Evolutionary conservation across 2,329 filamentous ascomycete genomes (phyloP).

Genomic region (Exophiala alcalophila): DNA sequence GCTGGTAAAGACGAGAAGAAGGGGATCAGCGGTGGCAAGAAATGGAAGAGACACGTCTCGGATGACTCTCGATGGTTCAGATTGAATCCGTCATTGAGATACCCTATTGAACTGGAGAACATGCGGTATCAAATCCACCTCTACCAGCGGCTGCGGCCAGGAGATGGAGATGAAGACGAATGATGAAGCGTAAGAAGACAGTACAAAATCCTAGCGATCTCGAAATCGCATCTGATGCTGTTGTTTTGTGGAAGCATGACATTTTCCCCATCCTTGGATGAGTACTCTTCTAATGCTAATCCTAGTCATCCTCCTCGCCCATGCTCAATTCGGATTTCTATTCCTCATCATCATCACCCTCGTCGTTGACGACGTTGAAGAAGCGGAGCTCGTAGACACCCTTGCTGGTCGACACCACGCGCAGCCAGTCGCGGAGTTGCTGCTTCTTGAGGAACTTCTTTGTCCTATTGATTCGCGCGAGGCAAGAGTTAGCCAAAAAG

Average conservation of each 20-base stretch:
- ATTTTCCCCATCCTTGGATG: no score
- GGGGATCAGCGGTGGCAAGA: constrained; percentile 26
- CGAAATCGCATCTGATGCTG: no score
- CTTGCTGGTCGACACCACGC: constrained; percentile 95
- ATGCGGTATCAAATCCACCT: constrained; percentile 94
- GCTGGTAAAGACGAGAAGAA: constrained; percentile 29
- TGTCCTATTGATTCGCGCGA: no score
- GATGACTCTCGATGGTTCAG: constrained; percentile 86
- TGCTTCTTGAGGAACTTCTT: constrained; percentile 99
- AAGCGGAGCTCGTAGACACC: constrained; percentile 99
- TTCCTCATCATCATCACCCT: constrained; percentile 96
- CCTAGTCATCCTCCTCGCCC: no score
- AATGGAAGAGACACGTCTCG: constrained; percentile 72
- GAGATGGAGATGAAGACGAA: neutral
- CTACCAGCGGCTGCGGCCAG: constrained; percentile 52
- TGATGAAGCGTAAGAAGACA: no score
- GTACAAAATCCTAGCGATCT: no score
- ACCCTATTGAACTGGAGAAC: constrained; percentile 84
- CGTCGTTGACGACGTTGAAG: constrained; percentile 99
- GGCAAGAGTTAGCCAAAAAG: no score
- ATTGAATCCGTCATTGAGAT: constrained; percentile 62
- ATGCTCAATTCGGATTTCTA: constrained; percentile 54
- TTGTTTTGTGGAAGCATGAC: constrained; percentile 1
- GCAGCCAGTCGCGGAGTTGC: constrained; percentile 99
- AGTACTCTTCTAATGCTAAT: no score